Percentiles rank a stretch among this genome's conserved stretches.
phyloP scores from a whole-genome alignment of 192 early-diverging fungal genomes.

The Coemansia sp. region DNA sequence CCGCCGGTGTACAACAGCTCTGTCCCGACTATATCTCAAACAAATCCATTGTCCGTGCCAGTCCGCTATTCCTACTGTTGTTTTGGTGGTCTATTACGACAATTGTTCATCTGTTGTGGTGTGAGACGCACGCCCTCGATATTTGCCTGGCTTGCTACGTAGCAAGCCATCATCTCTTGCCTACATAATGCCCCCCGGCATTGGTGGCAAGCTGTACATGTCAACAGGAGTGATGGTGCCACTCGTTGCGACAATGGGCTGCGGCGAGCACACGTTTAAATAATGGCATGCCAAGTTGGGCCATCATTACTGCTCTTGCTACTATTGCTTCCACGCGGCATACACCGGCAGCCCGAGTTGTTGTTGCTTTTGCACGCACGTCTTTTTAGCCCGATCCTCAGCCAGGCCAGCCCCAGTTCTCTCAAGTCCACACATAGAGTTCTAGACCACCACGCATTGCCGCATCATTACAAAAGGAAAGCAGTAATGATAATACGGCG shows the following conservation, averaged over 20 bases:
- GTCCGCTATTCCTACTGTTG: not conserved
- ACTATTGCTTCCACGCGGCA: not conserved
- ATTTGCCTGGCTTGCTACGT: not conserved
- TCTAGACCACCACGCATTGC: not conserved
- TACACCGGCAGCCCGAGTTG: not conserved
- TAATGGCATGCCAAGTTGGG: slow-evolving; percentile 1
- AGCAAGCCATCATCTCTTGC: not conserved
- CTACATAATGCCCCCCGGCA: not conserved
- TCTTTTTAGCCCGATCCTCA: not conserved
- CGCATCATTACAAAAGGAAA: not conserved
- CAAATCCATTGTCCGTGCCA: not conserved
- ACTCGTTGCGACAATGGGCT: not conserved
- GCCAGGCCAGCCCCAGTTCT: not conserved
- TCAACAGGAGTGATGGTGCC: not conserved
- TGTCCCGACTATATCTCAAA: not conserved
- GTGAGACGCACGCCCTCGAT: not conserved
- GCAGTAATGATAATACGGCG: not conserved
- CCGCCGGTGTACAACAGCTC: not conserved
- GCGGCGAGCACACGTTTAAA: not conserved
- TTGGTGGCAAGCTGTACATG: not conserved
- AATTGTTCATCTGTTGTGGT: not conserved
- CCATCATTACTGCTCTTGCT: slow-evolving; percentile 1
- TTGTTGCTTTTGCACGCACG: not conserved
- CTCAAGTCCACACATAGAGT: not conserved
- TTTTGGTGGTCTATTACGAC: not conserved